phyloP scores from a whole-genome alignment of 495 filamentous ascomycete genomes.

The Penicillium flavigenum region DNA sequence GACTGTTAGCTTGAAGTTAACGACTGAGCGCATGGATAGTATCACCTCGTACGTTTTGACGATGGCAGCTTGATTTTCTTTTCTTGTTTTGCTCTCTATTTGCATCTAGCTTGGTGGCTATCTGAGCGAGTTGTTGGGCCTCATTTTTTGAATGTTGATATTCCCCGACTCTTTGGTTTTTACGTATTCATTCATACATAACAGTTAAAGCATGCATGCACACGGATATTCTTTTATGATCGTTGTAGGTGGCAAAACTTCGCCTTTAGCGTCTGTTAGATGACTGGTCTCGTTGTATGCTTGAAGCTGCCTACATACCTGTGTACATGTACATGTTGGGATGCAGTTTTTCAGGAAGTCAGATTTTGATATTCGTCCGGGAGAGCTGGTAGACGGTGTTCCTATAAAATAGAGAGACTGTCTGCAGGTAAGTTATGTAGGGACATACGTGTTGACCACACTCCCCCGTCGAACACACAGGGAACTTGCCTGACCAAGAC shows the following conservation, averaged over 20 bases:
- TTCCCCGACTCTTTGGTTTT: background rate
- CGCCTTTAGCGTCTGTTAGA: too few relatives aligned
- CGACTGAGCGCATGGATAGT: slow-evolving; percentile 83
- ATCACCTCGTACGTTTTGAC: slow-evolving; percentile 67
- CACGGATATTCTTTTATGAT: background rate
- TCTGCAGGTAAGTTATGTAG: background rate
- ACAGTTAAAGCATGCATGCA: background rate
- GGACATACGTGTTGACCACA: background rate
- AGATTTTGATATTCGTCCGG: too few relatives aligned
- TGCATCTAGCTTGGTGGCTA: slow-evolving; percentile 12
- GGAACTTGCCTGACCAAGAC: too few relatives aligned
- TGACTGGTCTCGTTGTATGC: too few relatives aligned
- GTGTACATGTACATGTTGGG: too few relatives aligned
- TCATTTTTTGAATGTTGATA: slow-evolving; percentile 2
- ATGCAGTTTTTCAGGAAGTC: too few relatives aligned
- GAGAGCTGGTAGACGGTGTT: too few relatives aligned
- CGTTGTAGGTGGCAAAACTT: too few relatives aligned
- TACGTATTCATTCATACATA: slow-evolving; percentile 1
- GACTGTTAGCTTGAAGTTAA: slow-evolving; percentile 80
- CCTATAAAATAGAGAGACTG: background rate
- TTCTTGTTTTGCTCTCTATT: background rate
- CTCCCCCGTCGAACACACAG: too few relatives aligned
- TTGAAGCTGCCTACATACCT: too few relatives aligned
- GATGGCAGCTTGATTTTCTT: slow-evolving; percentile 12
- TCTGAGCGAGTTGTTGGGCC: slow-evolving; percentile 5